Evolutionary conservation across 768 basidiomycete species (phyloP), one percentile per base, ranked within the genome.

Genomic region (Kwoniella europaea): DNA sequence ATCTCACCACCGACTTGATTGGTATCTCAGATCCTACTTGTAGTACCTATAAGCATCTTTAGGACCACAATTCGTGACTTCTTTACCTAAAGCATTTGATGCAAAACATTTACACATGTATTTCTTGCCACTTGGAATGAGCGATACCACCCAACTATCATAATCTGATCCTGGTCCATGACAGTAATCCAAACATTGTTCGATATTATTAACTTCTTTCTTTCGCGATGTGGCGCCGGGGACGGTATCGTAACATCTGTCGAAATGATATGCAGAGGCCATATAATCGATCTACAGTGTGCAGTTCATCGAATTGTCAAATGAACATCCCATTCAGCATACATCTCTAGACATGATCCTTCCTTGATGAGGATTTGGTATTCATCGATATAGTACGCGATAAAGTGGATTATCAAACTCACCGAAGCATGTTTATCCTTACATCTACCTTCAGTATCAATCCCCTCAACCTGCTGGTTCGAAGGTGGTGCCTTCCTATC

Each of bases 221-320:
- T 65, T 65, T 6, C 55, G 35, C 3, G 54, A 57, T 16, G 65
- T 65, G 16, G 42, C 7, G 16, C 65, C 65, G 16, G 53, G 65
- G 15, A 65, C 55, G n/a, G 42, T 65, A 43, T 65, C 42, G 41
- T 65, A 65, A 43, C 65, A 65, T 65, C 27, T 54, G 41, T 65
- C 53, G 42, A 65, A 65, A 3, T 65, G 35, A 29, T 56, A 65
- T 16, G 54, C 54, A 2, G 65, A 65, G 3, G 54, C 16, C 29
- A 65, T 35, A 20, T 57, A 65, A 18, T 65, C 65, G 41, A 65
- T 56, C 65, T 65, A 24, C 20, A 50, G 24, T 18, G 54, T 41
- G 15, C 10, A 52, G 24, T 63, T 46, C 35, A 35, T 35, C 7
- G 35, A 35, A 35, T 4, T 35, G 35, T 35, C 5, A 35, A 7